Conservation (phyloP, 768 basidiomycete genomes). For the Boletellus emodensis region DNA sequence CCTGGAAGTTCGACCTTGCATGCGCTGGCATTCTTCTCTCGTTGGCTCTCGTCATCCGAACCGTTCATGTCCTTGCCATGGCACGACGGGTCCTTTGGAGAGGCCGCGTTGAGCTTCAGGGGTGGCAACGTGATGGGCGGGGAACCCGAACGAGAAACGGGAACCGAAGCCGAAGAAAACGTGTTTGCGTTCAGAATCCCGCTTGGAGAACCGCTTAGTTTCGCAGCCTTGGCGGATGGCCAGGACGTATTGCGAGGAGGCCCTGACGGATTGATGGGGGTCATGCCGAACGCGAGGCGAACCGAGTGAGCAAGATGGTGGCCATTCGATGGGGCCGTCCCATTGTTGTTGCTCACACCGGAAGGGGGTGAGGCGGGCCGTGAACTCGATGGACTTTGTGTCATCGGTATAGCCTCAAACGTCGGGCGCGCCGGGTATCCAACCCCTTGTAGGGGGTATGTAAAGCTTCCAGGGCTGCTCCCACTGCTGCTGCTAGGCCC, state of each 20-base stretch:
- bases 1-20: slow-evolving; percentile 52
- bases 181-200: slow-evolving; percentile 6
- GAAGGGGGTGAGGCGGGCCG: slow-evolving; percentile 58
- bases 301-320: slow-evolving; percentile 81
- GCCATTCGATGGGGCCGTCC: slow-evolving; percentile 34
- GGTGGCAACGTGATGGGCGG: slow-evolving; percentile 75
- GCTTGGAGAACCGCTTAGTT: slow-evolving; percentile 9
- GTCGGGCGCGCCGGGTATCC: slow-evolving; percentile 18
- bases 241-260: slow-evolving; percentile 38
- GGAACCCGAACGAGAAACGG: slow-evolving; percentile 58
- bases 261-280: slow-evolving; percentile 55
- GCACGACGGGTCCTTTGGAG: slow-evolving; percentile 8
- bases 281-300: slow-evolving; percentile 88
- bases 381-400: slow-evolving; percentile 49
- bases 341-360: slow-evolving; percentile 22
- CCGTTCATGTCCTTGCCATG: slow-evolving; percentile 18
- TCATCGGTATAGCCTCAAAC: slow-evolving; percentile 27
- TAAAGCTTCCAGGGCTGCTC: slow-evolving; percentile 56
- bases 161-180: slow-evolving; percentile 32
- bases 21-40: slow-evolving; percentile 9
- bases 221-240: slow-evolving; percentile 26
- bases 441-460: slow-evolving; percentile 34
- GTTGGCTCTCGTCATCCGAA: slow-evolving; percentile 21
- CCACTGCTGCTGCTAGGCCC: slow-evolving; percentile 57
- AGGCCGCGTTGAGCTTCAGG: slow-evolving; percentile 43